phyloP scores from a whole-genome alignment of 2,329 filamentous ascomycete species.

The Aspergillus sp. region DNA sequence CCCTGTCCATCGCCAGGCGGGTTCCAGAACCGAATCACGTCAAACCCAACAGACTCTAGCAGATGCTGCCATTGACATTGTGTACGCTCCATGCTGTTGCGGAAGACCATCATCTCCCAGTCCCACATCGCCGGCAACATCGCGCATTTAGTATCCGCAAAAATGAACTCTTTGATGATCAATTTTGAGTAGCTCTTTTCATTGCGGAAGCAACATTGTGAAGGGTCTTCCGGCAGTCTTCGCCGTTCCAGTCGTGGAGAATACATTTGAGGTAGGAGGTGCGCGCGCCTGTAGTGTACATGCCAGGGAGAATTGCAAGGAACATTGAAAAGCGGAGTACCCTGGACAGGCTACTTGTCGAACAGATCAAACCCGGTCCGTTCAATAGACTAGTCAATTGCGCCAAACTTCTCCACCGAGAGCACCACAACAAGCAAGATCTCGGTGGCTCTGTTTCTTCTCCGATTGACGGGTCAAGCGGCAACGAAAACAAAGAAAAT shows the following conservation, averaged over 20 bases:
- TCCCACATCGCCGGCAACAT: conserved; percentile 24
- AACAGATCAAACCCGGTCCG: conserved; percentile 8
- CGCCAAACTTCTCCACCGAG: background rate
- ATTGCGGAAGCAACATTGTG: conserved; percentile 24
- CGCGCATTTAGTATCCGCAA: conserved; percentile 23
- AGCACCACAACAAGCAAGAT: background rate
- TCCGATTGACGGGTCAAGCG: background rate
- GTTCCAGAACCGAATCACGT: conserved; percentile 17
- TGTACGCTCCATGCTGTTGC: conserved; percentile 28
- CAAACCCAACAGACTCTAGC: conserved; percentile 24
- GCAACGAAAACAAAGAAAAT: background rate
- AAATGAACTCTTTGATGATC: conserved; percentile 36
- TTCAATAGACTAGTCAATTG: background rate
- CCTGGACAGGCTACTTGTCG: conserved; percentile 8
- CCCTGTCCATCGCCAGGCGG: conserved; percentile 1
- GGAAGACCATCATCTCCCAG: conserved; percentile 28
- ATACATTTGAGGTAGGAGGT: conserved; percentile 35
- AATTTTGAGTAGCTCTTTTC: conserved; percentile 29
- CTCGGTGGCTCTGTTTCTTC: background rate
- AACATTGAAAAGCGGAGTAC: background rate
- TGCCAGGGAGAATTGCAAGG: background rate
- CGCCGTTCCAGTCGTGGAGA: conserved; percentile 35
- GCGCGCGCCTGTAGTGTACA: conserved; percentile 16
- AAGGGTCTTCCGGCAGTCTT: conserved; percentile 25
- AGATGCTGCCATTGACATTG: conserved; percentile 26